These are phyloP conservation scores for Ceratocystis albifundus DNA, from an alignment of 2,329 filamentous ascomycete genomes.

Conservation along the genomic window DNA sequence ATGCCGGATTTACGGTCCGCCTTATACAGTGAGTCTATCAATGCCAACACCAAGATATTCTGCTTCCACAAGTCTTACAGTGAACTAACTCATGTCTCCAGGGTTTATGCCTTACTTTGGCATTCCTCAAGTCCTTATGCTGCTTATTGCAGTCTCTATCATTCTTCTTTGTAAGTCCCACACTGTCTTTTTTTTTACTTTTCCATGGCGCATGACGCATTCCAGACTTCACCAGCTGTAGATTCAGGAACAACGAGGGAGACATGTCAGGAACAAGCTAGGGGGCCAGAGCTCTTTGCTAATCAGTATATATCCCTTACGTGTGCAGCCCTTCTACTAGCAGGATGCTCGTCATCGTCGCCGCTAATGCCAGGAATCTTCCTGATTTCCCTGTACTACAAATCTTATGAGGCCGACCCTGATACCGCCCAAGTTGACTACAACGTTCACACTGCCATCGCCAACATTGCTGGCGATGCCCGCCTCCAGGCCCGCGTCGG, in stretches of 20 bases:
- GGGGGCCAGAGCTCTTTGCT: neutral
- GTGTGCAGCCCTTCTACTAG: constrained; percentile 66
- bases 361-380: constrained; percentile 93
- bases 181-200: neutral
- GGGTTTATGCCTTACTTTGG: constrained; percentile 58
- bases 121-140: constrained; percentile 87
- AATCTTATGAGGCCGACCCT: constrained; percentile 70
- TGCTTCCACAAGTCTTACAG: neutral
- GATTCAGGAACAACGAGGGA: constrained; percentile 4
- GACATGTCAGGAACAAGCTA: neutral
- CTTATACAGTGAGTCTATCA: constrained; percentile 9
- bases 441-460: constrained; percentile 70
- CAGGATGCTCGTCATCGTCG: constrained; percentile 93
- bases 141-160: constrained; percentile 84
- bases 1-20: constrained; percentile 2
- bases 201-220: neutral
- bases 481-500: constrained; percentile 83
- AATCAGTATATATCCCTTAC: constrained; percentile 13
- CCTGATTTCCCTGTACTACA: constrained; percentile 94
- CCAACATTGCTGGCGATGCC: constrained; percentile 78
- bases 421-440: constrained; percentile 85
- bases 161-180: constrained; percentile 75
- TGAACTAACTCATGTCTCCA: constrained; percentile 27
- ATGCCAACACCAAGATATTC: neutral
- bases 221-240: neutral